Base-by-base conservation (phyloP, 2,329 filamentous ascomycete genomes). In the Emmonsiellopsis sp. region DNA sequence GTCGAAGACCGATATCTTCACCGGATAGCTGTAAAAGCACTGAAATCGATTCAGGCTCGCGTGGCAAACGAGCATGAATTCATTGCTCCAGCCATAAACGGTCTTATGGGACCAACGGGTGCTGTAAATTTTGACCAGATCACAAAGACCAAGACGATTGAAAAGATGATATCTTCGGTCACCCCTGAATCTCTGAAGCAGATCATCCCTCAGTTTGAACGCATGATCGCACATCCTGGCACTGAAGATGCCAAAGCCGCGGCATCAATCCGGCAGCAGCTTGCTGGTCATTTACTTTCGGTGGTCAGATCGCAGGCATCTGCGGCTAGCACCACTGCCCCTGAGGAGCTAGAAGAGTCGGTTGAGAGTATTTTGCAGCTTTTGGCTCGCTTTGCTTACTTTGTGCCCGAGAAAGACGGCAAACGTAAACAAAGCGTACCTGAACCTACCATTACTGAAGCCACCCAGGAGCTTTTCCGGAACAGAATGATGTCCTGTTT, bases 61-160 rank as follows among this genome's bases (percentile, higher is more conserved):
- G 84, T 84, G 1, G 79, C 85, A 55, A 73, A 77, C 4, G 74
- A 85, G 5, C 81, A 84, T 0, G 72, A 74, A 5, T 75, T 84
- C 20, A 77, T 88, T 1, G 68, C 79, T 3, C 73, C 78, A 1
- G 74, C 92, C 6, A 71, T 93, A 10, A 76, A 78, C 41, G 80
- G 81, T 26, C 73, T 96, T n/a, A 78, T 93, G 43, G 80, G 82
- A 38, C 80, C 82, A 50, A 75, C 84, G 55, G 87, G 88, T 1
- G 79, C 79, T 1, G 83, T 89, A 60, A 88, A 86, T 64, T 93
- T 97, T 63, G 93, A 97, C 65, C 84, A 87, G 58, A 77, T 86
- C 54, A 95, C 91, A 0, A 93, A 87, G 66, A 86, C 85, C 1
- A 95, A 92, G 70, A 92, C 89, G 0, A 74, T 95, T 1, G 89